These are phyloP conservation scores for Epichloe baconii DNA, from an alignment of 2,329 filamentous ascomycete species.

Conservation along the genomic window DNA sequence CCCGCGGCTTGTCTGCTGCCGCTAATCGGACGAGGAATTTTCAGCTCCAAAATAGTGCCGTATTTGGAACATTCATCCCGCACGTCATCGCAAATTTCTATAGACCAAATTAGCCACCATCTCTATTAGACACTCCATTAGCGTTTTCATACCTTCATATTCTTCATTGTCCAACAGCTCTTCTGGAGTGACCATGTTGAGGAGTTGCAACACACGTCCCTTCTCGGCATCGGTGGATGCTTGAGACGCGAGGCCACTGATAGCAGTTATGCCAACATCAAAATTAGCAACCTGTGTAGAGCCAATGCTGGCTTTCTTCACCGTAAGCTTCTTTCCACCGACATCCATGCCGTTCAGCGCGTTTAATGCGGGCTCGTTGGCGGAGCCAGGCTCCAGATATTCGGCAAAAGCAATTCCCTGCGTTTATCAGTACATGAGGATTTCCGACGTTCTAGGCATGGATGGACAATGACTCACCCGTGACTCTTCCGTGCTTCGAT, in stretches of 20 bases:
- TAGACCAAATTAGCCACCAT: conserved; percentile 2
- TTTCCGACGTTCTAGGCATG: conserved; percentile 11
- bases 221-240: conserved; percentile 66
- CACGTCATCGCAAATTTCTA: conserved; percentile 95
- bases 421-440: conserved; percentile 9
- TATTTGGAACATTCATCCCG: conserved; percentile 88
- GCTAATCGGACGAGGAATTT: conserved; percentile 77
- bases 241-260: conserved; percentile 93
- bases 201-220: conserved; percentile 74
- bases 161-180: conserved; percentile 90
- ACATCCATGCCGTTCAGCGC: conserved; percentile 89
- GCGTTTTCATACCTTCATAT: conserved; percentile 60
- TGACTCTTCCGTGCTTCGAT: conserved; percentile 72
- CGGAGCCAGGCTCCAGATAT: conserved; percentile 58
- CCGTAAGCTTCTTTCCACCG: conserved; percentile 73
- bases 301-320: conserved; percentile 80
- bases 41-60: conserved; percentile 73
- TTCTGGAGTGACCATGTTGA: conserved; percentile 98
- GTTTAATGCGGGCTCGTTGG: conserved; percentile 77
- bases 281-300: conserved; percentile 84
- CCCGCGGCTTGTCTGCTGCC: conserved; percentile 75
- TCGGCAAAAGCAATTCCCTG: conserved; percentile 96
- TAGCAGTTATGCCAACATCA: conserved; percentile 93
- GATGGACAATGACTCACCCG: conserved; percentile 39
- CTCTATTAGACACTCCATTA: neutral